These are phyloP conservation scores for Auricularia auricula-judae DNA, from an alignment of 768 basidiomycete genomes.

Conservation along the genomic window DNA sequence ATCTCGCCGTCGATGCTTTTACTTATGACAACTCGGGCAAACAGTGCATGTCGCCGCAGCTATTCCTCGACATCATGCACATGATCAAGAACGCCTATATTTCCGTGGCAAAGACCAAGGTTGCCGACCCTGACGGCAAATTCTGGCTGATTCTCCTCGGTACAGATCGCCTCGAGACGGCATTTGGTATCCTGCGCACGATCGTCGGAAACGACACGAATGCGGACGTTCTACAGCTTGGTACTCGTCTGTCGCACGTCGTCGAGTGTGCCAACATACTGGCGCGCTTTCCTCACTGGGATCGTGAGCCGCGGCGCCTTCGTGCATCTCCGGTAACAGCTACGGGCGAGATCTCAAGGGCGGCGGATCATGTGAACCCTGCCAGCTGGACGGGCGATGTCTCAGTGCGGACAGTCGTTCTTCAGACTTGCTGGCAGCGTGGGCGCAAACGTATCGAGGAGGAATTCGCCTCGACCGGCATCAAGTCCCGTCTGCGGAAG, in stretches of 20 bases:
- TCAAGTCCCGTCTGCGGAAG: background rate
- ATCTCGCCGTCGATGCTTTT: conserved; percentile 16
- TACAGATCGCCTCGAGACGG: conserved; percentile 25
- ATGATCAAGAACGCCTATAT: conserved; percentile 30
- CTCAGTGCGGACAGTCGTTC: conserved; percentile 14
- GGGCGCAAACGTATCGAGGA: background rate
- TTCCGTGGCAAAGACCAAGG: conserved; percentile 27
- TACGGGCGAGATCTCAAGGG: conserved; percentile 6
- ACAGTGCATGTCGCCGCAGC: conserved; percentile 16
- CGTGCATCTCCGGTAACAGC: background rate
- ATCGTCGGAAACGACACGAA: conserved; percentile 2
- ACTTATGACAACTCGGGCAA: conserved; percentile 4
- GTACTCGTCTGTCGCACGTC: conserved; percentile 17
- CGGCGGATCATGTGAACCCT: conserved; percentile 26
- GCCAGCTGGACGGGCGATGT: conserved; percentile 25
- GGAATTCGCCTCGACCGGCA: background rate
- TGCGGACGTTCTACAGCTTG: conserved; percentile 14
- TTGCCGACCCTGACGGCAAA: conserved; percentile 18
- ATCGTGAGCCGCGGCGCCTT: conserved; percentile 23
- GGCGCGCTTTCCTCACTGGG: conserved; percentile 28
- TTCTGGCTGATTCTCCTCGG: conserved; percentile 28
- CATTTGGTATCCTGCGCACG: conserved; percentile 14
- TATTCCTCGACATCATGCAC: conserved; percentile 23
- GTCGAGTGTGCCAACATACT: conserved; percentile 25
- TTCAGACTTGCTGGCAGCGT: conserved; percentile 11